Conservation (phyloP, 1,139 yeast genomes). For the Geotrichum europaeum region DNA sequence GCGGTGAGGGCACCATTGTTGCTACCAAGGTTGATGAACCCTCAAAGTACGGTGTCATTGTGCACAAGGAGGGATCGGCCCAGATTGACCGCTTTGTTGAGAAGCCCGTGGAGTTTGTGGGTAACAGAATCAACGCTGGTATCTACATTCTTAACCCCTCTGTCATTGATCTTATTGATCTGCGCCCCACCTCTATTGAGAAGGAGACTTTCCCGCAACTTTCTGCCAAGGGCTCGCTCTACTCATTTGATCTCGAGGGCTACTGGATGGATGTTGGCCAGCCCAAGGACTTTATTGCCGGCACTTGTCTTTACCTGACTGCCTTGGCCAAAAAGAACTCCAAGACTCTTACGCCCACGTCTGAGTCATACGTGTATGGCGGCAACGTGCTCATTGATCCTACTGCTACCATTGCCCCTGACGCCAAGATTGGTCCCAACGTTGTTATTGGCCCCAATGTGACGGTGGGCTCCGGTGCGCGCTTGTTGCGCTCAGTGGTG, state of each 20-base stretch:
- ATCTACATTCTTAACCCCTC: slow-evolving; percentile 93
- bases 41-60: slow-evolving; percentile 98
- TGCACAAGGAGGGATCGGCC: slow-evolving; percentile 88
- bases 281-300: slow-evolving; percentile 98
- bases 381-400: slow-evolving; percentile 97
- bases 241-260: slow-evolving; percentile 96
- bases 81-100: slow-evolving; percentile 97
- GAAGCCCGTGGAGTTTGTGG: slow-evolving; percentile 88
- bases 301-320: slow-evolving; percentile 87
- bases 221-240: slow-evolving; percentile 82
- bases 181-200: slow-evolving; percentile 98
- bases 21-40: slow-evolving; percentile 99
- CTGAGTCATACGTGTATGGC: slow-evolving; percentile 67
- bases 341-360: slow-evolving; percentile 54
- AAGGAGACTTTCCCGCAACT: slow-evolving; percentile 98
- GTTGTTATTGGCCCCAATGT: slow-evolving; percentile 98
- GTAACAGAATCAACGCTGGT: slow-evolving; percentile 97
- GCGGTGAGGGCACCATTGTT: slow-evolving; percentile 97
- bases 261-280: slow-evolving; percentile 99
- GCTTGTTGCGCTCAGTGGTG: slow-evolving; percentile 92
- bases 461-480: slow-evolving; percentile 95
- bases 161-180: slow-evolving; percentile 91
- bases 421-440: slow-evolving; percentile 96
- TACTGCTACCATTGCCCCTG: slow-evolving; percentile 85
- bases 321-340: slow-evolving; percentile 80